Evolutionary conservation across 306 rosid species (phyloP).

Genomic region (Cucumis melo): DNA sequence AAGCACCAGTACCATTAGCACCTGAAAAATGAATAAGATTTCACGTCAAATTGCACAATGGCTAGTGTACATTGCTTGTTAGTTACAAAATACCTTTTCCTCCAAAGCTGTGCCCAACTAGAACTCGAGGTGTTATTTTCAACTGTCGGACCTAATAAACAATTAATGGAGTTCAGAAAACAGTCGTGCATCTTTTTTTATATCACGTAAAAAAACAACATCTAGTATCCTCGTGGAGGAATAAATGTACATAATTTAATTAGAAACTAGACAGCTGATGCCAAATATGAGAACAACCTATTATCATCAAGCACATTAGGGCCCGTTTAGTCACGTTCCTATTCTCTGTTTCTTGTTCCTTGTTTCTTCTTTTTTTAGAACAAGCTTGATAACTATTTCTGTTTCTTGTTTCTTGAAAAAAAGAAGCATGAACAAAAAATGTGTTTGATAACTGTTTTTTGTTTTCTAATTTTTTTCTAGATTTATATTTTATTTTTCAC

Average conservation of each 20-base stretch:
- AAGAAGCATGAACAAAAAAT: no score
- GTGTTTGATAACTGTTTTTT: no score
- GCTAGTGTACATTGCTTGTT: not conserved
- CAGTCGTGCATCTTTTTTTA: not conserved
- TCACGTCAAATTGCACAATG: slow-evolving; percentile 1
- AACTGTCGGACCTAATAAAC: slow-evolving; percentile 50
- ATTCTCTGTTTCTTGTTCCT: no score
- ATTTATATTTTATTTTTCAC: no score
- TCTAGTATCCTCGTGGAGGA: not conserved
- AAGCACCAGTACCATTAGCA: slow-evolving; percentile 10
- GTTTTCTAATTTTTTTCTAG: no score
- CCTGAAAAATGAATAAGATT: slow-evolving; percentile 8
- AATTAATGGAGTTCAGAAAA: not conserved
- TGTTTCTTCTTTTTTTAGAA: no score
- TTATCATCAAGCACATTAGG: not conserved
- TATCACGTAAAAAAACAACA: not conserved
- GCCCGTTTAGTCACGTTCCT: no score
- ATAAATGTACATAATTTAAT: not conserved
- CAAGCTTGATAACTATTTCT: no score
- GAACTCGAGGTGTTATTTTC: slow-evolving; percentile 71
- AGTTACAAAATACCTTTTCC: slow-evolving; percentile 55
- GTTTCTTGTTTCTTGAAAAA: no score
- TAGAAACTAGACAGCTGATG: not conserved
- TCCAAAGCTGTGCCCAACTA: slow-evolving; percentile 96
- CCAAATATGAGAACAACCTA: not conserved